A percentile compares a stretch with the other conserved stretches of the same genome.
These are phyloP conservation scores for Phenoliferia sp. DNA, from an alignment of 1,284 basidiomycete species.

Conservation along the genomic window DNA sequence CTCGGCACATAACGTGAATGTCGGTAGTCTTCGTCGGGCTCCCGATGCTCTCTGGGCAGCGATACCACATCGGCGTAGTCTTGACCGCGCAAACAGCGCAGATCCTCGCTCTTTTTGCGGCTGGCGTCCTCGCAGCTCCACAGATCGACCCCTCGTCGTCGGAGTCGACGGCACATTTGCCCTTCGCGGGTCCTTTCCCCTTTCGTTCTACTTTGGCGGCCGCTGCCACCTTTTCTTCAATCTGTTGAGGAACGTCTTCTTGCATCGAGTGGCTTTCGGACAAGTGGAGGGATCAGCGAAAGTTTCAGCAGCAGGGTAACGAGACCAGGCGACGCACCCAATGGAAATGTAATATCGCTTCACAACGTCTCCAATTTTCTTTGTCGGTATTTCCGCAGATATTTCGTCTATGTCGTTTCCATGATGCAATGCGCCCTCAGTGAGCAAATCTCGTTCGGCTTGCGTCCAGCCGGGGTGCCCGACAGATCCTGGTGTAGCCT, in stretches of 20 bases:
- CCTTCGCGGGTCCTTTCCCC: conserved; percentile 2
- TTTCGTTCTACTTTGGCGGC: conserved; percentile 17
- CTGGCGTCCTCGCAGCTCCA: conserved; percentile 13
- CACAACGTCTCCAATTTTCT: conserved; percentile 33
- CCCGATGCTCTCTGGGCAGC: conserved; percentile 27
- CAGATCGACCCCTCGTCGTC: conserved; percentile 28
- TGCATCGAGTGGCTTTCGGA: conserved; percentile 20
- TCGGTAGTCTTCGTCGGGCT: conserved; percentile 5
- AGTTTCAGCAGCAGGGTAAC: neutral
- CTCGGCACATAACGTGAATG: conserved; percentile 29
- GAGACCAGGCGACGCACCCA: conserved; percentile 14
- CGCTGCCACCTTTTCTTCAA: conserved; percentile 30
- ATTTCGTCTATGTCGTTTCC: conserved; percentile 35
- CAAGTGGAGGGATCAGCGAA: neutral
- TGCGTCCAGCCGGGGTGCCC: conserved; percentile 31
- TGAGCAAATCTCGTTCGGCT: conserved; percentile 26
- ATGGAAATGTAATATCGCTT: conserved; percentile 34
- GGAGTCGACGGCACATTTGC: neutral
- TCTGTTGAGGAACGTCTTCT: conserved; percentile 32
- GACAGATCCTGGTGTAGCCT: conserved; percentile 19
- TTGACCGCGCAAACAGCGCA: conserved; percentile 34
- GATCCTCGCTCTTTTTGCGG: conserved; percentile 13
- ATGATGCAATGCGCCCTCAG: conserved; percentile 20
- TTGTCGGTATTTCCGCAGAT: conserved; percentile 15
- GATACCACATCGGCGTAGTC: conserved; percentile 27